Conservation (phyloP, 2,329 filamentous ascomycete genomes). For the Aphanoascus verrucosus region DNA sequence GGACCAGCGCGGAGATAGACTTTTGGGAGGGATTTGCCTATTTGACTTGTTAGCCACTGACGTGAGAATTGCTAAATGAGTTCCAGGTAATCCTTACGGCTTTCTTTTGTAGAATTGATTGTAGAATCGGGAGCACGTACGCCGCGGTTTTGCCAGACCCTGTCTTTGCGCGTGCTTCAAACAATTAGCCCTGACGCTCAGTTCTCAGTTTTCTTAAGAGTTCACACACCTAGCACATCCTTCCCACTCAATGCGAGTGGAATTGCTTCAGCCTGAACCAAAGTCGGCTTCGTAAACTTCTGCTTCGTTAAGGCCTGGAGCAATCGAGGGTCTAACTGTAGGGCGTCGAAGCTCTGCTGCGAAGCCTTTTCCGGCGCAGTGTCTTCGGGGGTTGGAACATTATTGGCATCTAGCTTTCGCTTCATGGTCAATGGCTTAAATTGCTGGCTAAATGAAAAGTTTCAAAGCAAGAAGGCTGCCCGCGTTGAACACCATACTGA, state of each 20-base stretch:
- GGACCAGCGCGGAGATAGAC: slow-evolving; percentile 64
- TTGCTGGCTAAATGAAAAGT: background rate
- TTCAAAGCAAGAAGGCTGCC: background rate
- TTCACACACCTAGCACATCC: slow-evolving; percentile 57
- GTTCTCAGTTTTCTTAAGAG: background rate
- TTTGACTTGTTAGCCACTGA: slow-evolving; percentile 52
- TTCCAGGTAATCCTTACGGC: slow-evolving; percentile 36
- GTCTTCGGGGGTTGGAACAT: slow-evolving; percentile 34
- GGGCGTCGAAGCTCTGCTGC: slow-evolving; percentile 55
- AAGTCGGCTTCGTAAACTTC: slow-evolving; percentile 76
- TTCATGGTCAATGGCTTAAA: slow-evolving; percentile 32
- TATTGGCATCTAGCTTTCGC: slow-evolving; percentile 40
- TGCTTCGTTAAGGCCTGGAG: slow-evolving; percentile 77
- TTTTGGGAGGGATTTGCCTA: slow-evolving; percentile 39
- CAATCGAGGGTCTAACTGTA: slow-evolving; percentile 74
- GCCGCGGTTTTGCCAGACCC: slow-evolving; percentile 97
- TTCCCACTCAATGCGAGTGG: slow-evolving; percentile 77
- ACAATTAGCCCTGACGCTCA: background rate
- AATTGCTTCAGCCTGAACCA: slow-evolving; percentile 77
- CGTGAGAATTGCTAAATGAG: background rate
- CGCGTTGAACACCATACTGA: background rate
- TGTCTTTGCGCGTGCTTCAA: slow-evolving; percentile 74
- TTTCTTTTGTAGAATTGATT: slow-evolving; percentile 72
- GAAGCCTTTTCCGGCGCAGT: slow-evolving; percentile 18
- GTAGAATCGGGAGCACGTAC: slow-evolving; percentile 80